phyloP scores from a whole-genome alignment of 768 basidiomycete species.

The Macrolepiota albuminosa region DNA sequence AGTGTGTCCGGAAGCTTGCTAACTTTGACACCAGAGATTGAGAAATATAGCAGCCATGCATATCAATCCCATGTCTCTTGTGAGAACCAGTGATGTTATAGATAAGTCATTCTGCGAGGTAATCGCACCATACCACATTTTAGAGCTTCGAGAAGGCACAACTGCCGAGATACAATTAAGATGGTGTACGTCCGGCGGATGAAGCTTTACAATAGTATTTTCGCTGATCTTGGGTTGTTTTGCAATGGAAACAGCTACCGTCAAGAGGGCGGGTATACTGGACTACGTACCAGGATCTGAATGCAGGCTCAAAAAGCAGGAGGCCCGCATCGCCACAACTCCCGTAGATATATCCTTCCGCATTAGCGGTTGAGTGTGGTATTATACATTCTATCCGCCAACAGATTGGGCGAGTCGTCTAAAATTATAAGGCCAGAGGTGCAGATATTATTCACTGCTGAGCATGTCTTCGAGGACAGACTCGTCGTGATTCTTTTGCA shows the following conservation, averaged over 20 bases:
- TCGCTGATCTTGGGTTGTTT: background rate
- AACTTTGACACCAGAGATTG: background rate
- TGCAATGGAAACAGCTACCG: background rate
- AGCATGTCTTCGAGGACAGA: background rate
- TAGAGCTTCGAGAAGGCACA: background rate
- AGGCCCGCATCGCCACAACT: background rate
- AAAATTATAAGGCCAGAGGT: background rate
- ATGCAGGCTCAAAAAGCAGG: background rate
- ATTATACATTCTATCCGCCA: background rate
- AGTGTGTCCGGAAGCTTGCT: background rate
- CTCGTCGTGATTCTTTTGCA: slow-evolving; percentile 38
- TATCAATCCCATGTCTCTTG: background rate
- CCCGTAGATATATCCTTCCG: background rate
- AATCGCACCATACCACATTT: background rate
- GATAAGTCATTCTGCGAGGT: background rate
- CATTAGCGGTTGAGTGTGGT: background rate
- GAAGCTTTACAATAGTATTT: background rate
- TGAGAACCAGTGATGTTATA: too few relatives aligned
- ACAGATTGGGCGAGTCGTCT: background rate
- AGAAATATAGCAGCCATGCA: background rate
- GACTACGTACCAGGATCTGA: background rate
- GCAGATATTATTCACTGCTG: background rate
- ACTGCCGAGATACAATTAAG: background rate
- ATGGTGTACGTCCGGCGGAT: background rate
- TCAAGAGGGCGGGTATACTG: background rate